Base-by-base conservation (phyloP, 495 filamentous ascomycete genomes). In the Alectoria sarmentosa region DNA sequence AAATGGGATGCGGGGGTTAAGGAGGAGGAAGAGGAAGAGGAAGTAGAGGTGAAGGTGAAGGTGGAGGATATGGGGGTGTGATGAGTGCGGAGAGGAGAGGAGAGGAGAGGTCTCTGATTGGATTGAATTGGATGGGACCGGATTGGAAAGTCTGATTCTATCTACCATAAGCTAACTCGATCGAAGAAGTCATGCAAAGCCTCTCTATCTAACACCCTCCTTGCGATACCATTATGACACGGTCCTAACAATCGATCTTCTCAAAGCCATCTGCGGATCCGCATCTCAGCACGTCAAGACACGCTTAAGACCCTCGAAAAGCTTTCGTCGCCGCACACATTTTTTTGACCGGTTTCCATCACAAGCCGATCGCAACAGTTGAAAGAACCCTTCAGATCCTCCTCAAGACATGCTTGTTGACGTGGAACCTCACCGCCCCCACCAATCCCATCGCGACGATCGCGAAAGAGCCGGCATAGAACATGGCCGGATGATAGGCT, bases 401-500 rank as follows among this genome's bases (percentile, higher is more conserved):
- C 46, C 71, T 72, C n/a, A 74, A 61, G 4, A 72, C 32, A 7
- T 66, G 73, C 28, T 42, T 69, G 56, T 69, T 69, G 9, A 74
- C 59, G 14, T 69, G 69, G 55, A 75, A 62, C 44, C 76, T 68
- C 26, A 73, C 67, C 15, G 65, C 30, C 0, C 63, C 65, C 11
- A 76, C 72, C 10, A 79, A 65, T 0, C 42, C 58, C 4, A 74
- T 71, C 15, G 77, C 68, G 11, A 37, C 72, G 9, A 76, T 56
- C 5, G 77, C 75, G 58, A 80, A 66, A 11, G 69, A 69, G 1
- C 77, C 78, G 34, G 83, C 84, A 68, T 86, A 85, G 67, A 82
- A 84, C 52, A 86, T 86, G 0, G 83, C 82, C 0, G 83, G 80
- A 21, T 82, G 76, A 65, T 84, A 86, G 0, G 81, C 79, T 9